Evolutionary conservation across 192 early-diverging fungal species (phyloP), one percentile per base, ranked within the genome.

Genomic region (Coemansia furcata): DNA sequence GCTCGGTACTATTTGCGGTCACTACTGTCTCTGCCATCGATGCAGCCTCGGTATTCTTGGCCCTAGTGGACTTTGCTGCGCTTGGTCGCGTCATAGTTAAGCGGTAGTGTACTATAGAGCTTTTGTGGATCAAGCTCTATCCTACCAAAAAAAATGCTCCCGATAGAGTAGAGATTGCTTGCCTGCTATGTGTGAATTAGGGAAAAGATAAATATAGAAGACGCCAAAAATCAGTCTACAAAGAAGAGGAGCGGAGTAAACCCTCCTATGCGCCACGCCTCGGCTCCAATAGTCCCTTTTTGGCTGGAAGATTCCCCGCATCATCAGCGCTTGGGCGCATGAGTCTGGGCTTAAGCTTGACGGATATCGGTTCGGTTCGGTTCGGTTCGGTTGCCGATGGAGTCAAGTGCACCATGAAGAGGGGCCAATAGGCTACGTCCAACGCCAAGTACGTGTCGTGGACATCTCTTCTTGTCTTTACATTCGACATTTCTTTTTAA

Each of bases 381-480:
- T 5, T 52, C 26, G 23, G 23, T 26, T 26, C 23, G 23, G 0
- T 26, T 26, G 50, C 50, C 3, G 5, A 15, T 8, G 26, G 50
- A 52, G 50, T 30, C 23, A 26, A 26, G 7, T 6, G 46, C 5
- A 47, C 8, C 12, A 11, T n/a, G 15, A 26, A 19, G 39, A 29
- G 40, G 59, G n/a, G 32, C 57, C 59, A 60, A 61, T 59, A 12
- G 55, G 8, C 12, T 10, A 32, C 57, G 26, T 39, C 66, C 66
- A 68, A 33, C 50, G 50, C 50, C 46, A 21, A 21, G 46, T 23
- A 47, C n/a, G 19, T 19, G 46, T 30, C 11, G 23, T 52, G 29
- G 14, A n/a, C 50, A 52, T 52, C 50, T 26, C 9, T 23, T 29
- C 50, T 29, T 14, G 3, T 26, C 23, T 26, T 26, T 26, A 29